Evolutionary conservation across 768 basidiomycete genomes (phyloP), one percentile per base, ranked within the genome.

Genomic region (Suillus cothurnatus): DNA sequence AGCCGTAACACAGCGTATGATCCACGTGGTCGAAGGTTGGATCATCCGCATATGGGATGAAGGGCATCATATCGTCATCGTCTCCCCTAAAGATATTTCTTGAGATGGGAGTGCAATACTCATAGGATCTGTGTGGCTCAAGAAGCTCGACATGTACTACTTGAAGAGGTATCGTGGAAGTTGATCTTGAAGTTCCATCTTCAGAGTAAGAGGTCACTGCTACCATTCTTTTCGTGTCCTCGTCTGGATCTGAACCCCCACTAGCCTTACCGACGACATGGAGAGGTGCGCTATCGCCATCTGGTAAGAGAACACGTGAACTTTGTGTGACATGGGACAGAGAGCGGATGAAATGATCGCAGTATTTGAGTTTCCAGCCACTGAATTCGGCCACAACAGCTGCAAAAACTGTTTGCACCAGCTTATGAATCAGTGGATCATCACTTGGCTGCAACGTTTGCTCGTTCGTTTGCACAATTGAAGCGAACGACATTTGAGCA

Each of bases 21-120:
- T 60, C 69, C 3, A 53, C 36, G 39, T 72, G 75, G 59, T 85
- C 68, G 67, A 92, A 92, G 0, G 56, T 69, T 3, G 81, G 80
- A 52, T 91, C 89, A 69, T 92, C 89, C 0, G 84, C 79, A 61
- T 85, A 85, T 2, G 89, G 89, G 7, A 90, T 73, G 71, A 90
- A 92, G 3, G 80, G 79, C 80, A 90, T 82, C 26, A 76, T 73
- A 65, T 81, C 78, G 7, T 85, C 76, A 64, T 91, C 90, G 65
- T 91, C 89, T 4, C 86, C 88, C 21, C 79, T 76, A 53, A 81
- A 79, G 19, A 87, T 76, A 55, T 79, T 87, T 55, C 81, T 79
- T 14, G 71, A 68, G 3, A 80, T 67, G 2, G 88, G 86, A 2
- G 86, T 78, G 70, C 87, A 89, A 2, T 81, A 77, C 68, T 90